A percentile compares a stretch with the other conserved stretches of the same genome.
Conservation (phyloP, 2,329 filamentous ascomycete genomes). For the Corynespora cassiicola region DNA sequence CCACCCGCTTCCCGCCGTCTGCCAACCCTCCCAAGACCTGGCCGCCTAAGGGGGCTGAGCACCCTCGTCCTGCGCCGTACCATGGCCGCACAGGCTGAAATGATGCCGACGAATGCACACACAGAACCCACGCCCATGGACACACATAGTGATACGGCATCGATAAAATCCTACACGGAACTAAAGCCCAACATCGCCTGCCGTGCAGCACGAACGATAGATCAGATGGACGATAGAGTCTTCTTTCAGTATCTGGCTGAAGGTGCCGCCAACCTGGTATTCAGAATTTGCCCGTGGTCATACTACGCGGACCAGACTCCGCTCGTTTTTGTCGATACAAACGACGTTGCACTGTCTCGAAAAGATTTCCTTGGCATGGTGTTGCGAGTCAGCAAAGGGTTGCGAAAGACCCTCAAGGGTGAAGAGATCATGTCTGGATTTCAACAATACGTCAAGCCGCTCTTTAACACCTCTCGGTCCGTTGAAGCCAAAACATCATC, state of each 20-base stretch:
- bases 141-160: too few species aligned
- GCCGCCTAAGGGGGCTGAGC: too few species aligned
- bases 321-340: slow-evolving; percentile 24
- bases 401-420: slow-evolving; percentile 29
- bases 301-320: slow-evolving; percentile 2
- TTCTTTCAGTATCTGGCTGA: slow-evolving; percentile 36
- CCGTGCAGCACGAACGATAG: too few species aligned
- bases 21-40: too few species aligned
- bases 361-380: slow-evolving; percentile 24
- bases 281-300: slow-evolving; percentile 26
- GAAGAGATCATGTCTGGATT: slow-evolving; percentile 35
- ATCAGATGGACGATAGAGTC: too few species aligned
- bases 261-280: slow-evolving; percentile 44
- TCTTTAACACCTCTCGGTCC: slow-evolving; percentile 24
- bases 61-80: too few species aligned
- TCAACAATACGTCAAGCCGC: slow-evolving; percentile 31
- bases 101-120: too few species aligned
- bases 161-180: too few species aligned
- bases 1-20: too few species aligned
- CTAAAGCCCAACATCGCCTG: too few species aligned
- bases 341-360: slow-evolving; percentile 11
- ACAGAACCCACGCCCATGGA: too few species aligned
- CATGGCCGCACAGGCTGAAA: too few species aligned
- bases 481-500: slow-evolving; percentile 5
- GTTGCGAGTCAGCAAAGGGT: slow-evolving; percentile 37